A percentile compares a stretch with the other conserved stretches of the same genome.
These are phyloP conservation scores for Aspergillus brunneoviolaceus DNA, from an alignment of 2,329 filamentous ascomycete species.

Conservation along the genomic window DNA sequence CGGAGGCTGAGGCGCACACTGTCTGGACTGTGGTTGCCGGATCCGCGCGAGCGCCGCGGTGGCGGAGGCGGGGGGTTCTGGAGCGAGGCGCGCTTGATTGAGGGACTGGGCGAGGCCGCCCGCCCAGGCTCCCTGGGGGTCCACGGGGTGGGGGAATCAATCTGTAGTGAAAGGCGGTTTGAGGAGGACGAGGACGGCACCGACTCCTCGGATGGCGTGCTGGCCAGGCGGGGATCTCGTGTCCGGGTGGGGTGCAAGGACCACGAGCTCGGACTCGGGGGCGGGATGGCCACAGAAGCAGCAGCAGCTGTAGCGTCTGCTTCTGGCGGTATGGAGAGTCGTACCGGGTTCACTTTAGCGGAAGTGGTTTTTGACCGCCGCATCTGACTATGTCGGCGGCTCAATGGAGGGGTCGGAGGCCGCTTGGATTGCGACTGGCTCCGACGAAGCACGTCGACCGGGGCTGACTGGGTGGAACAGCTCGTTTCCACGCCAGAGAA, in stretches of 20 bases:
- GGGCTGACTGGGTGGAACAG: slow-evolving; percentile 15
- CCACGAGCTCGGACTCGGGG: slow-evolving; percentile 32
- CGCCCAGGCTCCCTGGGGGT: slow-evolving; percentile 1
- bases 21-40: slow-evolving; percentile 40
- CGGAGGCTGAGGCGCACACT: slow-evolving; percentile 20
- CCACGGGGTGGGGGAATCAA: slow-evolving; percentile 12
- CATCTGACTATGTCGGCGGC: slow-evolving; percentile 50
- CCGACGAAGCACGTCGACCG: slow-evolving; percentile 29
- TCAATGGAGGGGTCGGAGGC: slow-evolving; percentile 50
- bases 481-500: slow-evolving; percentile 24
- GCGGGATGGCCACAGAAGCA: slow-evolving; percentile 6
- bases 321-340: slow-evolving; percentile 44
- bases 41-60: slow-evolving; percentile 47
- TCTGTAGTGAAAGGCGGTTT: background rate
- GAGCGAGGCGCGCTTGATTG: slow-evolving; percentile 31
- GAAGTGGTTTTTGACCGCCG: slow-evolving; percentile 36
- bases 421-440: slow-evolving; percentile 40
- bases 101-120: slow-evolving; percentile 22
- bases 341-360: slow-evolving; percentile 32
- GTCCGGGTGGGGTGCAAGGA: slow-evolving; percentile 20
- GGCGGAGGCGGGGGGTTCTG: slow-evolving; percentile 43
- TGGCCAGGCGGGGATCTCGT: slow-evolving; percentile 10
- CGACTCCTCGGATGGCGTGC: slow-evolving; percentile 17
- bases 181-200: background rate
- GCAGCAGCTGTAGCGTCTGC: slow-evolving; percentile 40